Evolutionary conservation across 1,139 yeast species (phyloP).

Genomic region (Debaryomyces sp.): DNA sequence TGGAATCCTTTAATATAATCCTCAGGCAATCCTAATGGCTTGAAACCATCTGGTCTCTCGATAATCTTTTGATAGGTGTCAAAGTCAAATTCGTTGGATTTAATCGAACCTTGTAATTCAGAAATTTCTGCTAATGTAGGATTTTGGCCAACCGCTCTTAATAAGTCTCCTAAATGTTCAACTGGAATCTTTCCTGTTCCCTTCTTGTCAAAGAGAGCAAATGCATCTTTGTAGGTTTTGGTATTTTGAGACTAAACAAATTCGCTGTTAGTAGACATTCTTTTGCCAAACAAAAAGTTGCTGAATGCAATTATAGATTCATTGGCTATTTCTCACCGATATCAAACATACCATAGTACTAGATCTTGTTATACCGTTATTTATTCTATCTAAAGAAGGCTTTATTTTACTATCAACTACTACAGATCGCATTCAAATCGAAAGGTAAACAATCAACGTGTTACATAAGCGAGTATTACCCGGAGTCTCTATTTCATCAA

Average conservation of each 20-base stretch:
- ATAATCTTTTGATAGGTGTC: conserved; percentile 78
- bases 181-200: conserved; percentile 94
- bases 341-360: not conserved
- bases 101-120: conserved; percentile 60
- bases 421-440: conserved; percentile 1
- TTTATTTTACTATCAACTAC: not conserved
- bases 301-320: not conserved
- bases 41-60: conserved; percentile 88
- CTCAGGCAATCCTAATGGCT: conserved; percentile 90
- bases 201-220: conserved; percentile 94
- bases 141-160: conserved; percentile 97
- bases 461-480: conserved; percentile 8
- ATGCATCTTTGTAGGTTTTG: conserved; percentile 93
- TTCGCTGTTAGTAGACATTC: not conserved
- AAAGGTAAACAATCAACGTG: conserved; percentile 7
- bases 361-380: not conserved
- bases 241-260: conserved; percentile 44
- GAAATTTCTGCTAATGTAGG: conserved; percentile 91
- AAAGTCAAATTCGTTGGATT: conserved; percentile 60
- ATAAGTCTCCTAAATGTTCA: conserved; percentile 86
- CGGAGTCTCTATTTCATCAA: not conserved
- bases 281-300: not conserved
- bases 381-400: conserved; percentile 3
- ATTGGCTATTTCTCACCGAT: not conserved
- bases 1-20: conserved; percentile 98